Conservation (phyloP, 257 asterid species). For the Ajuga chamaepitys region DNA sequence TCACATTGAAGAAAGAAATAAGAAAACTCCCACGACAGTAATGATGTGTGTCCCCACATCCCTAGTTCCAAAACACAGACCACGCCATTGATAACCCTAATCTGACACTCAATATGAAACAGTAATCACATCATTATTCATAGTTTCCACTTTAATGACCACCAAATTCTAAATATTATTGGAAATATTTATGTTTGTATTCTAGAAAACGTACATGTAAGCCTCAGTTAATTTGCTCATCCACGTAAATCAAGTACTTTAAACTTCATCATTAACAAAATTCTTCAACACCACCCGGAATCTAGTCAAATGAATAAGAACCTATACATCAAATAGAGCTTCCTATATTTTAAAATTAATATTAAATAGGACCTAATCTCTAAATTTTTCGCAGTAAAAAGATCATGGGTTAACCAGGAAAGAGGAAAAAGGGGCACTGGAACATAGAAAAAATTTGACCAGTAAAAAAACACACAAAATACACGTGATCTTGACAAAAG, state of each 20-base stretch:
- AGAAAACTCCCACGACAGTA: background rate
- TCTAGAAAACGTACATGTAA: background rate
- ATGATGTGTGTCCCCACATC: background rate
- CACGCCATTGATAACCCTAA: background rate
- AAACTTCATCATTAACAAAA: background rate
- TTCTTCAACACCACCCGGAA: background rate
- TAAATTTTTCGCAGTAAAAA: background rate
- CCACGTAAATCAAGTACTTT: background rate
- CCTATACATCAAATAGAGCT: background rate
- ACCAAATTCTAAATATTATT: background rate
- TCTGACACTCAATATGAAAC: background rate
- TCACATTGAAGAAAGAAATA: background rate
- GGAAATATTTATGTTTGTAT: background rate
- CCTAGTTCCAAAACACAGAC: background rate
- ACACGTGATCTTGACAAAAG: constrained; percentile 8
- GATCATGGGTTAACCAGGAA: background rate
- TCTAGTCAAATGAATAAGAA: background rate
- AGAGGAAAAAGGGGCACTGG: background rate
- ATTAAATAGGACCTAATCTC: background rate
- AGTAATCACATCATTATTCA: background rate
- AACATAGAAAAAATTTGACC: constrained; percentile 6
- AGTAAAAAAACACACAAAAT: background rate
- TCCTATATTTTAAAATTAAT: background rate
- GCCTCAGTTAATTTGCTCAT: background rate
- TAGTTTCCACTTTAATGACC: background rate